phyloP scores from a whole-genome alignment of 2,329 filamentous ascomycete species.

The Anisogramma anomala region DNA sequence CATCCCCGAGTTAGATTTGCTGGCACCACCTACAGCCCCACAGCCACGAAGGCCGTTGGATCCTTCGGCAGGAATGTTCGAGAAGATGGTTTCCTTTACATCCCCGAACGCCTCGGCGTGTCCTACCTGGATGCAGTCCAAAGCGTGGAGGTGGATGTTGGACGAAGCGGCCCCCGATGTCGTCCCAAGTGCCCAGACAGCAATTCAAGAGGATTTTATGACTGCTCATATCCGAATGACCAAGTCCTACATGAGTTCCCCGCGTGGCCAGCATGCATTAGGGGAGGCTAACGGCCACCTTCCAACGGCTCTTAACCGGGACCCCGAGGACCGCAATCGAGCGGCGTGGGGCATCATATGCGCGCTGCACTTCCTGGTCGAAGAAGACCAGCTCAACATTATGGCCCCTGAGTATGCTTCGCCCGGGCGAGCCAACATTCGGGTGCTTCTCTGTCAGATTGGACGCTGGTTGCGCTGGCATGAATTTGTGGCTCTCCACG shows the following conservation, averaged over 20 bases:
- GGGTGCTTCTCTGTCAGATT: constrained; percentile 70
- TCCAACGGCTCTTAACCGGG: constrained; percentile 45
- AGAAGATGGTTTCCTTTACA: constrained; percentile 34
- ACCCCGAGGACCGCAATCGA: constrained; percentile 45
- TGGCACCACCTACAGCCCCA: constrained; percentile 16
- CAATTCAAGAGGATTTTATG: constrained; percentile 28
- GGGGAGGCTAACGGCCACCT: constrained; percentile 47
- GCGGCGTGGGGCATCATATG: constrained; percentile 58
- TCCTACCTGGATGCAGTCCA: constrained; percentile 48
- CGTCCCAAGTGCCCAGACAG: constrained; percentile 16
- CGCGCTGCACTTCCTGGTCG: constrained; percentile 72
- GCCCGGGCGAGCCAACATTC: constrained; percentile 40
- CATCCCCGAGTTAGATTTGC: background rate
- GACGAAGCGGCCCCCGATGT: constrained; percentile 34
- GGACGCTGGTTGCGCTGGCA: constrained; percentile 69
- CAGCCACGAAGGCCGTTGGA: constrained; percentile 27
- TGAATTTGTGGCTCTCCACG: constrained; percentile 36
- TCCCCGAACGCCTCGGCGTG: constrained; percentile 36
- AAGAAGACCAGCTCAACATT: constrained; percentile 76
- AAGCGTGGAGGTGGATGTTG: constrained; percentile 61
- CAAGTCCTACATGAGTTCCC: constrained; percentile 52
- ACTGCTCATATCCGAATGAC: constrained; percentile 45
- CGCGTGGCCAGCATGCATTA: constrained; percentile 43
- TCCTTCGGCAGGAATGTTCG: constrained; percentile 16
- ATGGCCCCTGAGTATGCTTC: constrained; percentile 33